These are phyloP conservation scores for Forsythia viridissima DNA, from an alignment of 257 asterid species.

Conservation along the genomic window DNA sequence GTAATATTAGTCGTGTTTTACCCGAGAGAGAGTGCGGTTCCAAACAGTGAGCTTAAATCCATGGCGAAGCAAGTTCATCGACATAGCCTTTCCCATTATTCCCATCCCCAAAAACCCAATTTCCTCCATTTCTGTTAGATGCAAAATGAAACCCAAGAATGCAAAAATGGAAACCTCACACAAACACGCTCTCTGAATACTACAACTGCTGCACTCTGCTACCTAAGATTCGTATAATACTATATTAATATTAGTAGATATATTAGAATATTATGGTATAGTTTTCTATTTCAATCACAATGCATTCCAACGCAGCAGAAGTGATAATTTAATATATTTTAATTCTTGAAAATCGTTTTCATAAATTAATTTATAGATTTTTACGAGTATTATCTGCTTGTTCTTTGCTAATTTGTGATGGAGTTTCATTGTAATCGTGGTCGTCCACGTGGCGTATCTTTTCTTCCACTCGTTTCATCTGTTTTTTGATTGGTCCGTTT, in stretches of 20 bases:
- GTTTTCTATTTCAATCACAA: constrained; percentile 12
- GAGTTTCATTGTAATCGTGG: constrained; percentile 9
- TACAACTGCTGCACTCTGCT: constrained; percentile 10
- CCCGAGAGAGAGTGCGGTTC: constrained; percentile 94
- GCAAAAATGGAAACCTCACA: too few species aligned
- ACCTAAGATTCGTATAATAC: not conserved
- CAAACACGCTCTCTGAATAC: not conserved
- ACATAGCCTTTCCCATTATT: constrained; percentile 97
- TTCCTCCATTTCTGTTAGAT: constrained; percentile 58
- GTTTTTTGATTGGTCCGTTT: constrained; percentile 26
- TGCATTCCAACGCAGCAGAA: constrained; percentile 8
- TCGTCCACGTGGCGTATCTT: constrained; percentile 27
- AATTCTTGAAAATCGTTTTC: not conserved
- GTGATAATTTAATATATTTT: not conserved
- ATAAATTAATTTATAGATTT: constrained; percentile 2
- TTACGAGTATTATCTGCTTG: constrained; percentile 1
- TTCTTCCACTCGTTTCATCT: constrained; percentile 44
- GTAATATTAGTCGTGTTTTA: constrained; percentile 14
- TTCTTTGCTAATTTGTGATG: constrained; percentile 22
- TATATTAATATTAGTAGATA: not conserved
- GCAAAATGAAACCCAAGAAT: not conserved
- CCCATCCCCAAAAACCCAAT: constrained; percentile 94
- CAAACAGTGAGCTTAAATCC: constrained; percentile 96
- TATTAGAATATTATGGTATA: too few species aligned
- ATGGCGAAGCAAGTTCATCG: constrained; percentile 86